Evolutionary conservation across 176 grass and related monocot species (phyloP).

Genomic region (Oryza officinalis): DNA sequence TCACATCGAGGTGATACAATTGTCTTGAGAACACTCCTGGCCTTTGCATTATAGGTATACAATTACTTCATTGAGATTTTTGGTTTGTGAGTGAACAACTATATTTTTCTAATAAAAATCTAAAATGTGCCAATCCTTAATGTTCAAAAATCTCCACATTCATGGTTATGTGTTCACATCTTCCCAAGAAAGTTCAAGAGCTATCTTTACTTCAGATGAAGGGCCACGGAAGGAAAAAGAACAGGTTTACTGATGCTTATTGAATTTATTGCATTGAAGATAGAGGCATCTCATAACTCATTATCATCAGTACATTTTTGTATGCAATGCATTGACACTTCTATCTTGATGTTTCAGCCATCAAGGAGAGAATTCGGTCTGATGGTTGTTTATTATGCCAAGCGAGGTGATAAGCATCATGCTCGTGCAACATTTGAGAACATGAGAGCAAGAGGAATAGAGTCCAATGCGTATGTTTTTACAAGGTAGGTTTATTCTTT

Average conservation of each 20-base stretch:
- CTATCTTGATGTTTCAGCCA: constrained; percentile 56
- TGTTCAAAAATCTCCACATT: background rate
- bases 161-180: background rate
- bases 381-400: constrained; percentile 97
- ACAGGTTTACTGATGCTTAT: background rate
- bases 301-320: background rate
- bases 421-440: constrained; percentile 93
- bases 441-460: constrained; percentile 98
- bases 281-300: background rate
- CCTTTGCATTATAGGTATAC: no score
- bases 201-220: background rate
- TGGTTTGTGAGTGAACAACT: no score
- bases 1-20: background rate
- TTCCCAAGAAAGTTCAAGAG: background rate
- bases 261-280: background rate
- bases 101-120: no score
- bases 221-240: background rate
- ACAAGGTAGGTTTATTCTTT: constrained; percentile 59
- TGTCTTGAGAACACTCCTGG: no score
- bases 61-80: no score
- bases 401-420: constrained; percentile 98
- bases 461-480: constrained; percentile 85
- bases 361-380: constrained; percentile 84
- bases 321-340: constrained; percentile 10
- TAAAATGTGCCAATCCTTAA: background rate